Evolutionary conservation across 2,329 filamentous ascomycete species (phyloP), one percentile per base, ranked within the genome.

Genomic region (Talaromyces sp.): DNA sequence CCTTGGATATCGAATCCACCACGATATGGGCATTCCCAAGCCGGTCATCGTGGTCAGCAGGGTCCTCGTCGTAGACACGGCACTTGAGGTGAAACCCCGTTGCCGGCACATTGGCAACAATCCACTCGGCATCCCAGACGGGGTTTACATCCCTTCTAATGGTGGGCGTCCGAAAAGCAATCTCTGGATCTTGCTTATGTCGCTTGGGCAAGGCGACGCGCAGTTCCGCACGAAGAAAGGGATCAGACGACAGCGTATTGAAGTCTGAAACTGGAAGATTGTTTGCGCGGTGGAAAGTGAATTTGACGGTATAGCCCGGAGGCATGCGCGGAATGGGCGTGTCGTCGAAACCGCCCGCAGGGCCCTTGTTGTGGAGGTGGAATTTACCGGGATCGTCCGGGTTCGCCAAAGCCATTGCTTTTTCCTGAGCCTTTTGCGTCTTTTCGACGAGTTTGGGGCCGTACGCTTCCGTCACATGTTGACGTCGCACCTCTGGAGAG

Each of bases 21-120:
- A 84, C 76, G 59, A 96, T 79, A 54, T 92, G 92, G 3, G 91
- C 91, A 70, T 95, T 96, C 10, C 94, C 94, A 23, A 98, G 82
- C 30, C 91, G 84, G 76, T 98, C 94, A 71, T 98, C 90, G 66
- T 89, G 86, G 72, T 97, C 91, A 1, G 88, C 86, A 36, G 88
- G 87, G 75, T 98, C 94, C 74, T 98, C 94, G 70, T 98, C 94
- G 76, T 93, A 96, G 18, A 98, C 77, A 59, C 91, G 85, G 64
- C 91, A 92, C 73, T 96, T 96, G 67, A 98, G 82, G 61, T 83
- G 84, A 77, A 96, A 96, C 4, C 93, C 93, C 0, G 84, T 86
- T 0, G 87, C 80, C 0, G 94, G 93, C 1, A 97, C 84, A 67
- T 96, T 96, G 64, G 91, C 91, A 28, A 98, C 89, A 27, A 92